Evolutionary conservation across 2,329 filamentous ascomycete genomes (phyloP).

Genomic region (Penicillium sp.): DNA sequence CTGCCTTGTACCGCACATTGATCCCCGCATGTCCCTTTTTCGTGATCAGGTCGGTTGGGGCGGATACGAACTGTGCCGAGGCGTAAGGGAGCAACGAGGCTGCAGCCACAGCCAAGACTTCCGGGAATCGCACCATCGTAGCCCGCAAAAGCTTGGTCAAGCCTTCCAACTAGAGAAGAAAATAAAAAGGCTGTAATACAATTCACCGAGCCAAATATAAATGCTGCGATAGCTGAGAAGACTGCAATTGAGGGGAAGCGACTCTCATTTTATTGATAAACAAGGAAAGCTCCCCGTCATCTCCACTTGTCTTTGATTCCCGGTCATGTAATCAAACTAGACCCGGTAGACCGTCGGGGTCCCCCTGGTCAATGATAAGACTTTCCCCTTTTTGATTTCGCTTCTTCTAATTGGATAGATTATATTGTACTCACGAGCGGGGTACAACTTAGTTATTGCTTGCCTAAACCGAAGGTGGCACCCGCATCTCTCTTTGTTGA

Average conservation of each 20-base stretch:
- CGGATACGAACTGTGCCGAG: slow-evolving; percentile 22
- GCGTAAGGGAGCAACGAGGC: slow-evolving; percentile 11
- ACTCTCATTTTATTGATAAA: neutral
- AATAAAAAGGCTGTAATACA: neutral
- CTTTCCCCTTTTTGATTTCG: neutral
- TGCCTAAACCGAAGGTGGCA: neutral
- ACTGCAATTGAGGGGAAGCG: neutral
- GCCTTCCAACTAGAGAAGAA: neutral
- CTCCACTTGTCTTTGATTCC: slow-evolving; percentile 5
- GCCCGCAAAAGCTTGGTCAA: neutral
- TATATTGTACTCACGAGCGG: neutral
- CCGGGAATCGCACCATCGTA: slow-evolving; percentile 14
- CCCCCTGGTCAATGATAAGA: slow-evolving; percentile 4
- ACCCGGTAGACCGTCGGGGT: neutral
- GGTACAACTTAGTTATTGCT: neutral
- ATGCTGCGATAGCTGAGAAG: neutral
- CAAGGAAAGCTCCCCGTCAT: slow-evolving; percentile 1
- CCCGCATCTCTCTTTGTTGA: neutral
- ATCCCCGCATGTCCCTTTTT: slow-evolving; percentile 24
- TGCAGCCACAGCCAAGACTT: neutral
- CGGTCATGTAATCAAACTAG: neutral
- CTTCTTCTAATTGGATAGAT: slow-evolving; percentile 4
- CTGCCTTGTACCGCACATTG: slow-evolving; percentile 26
- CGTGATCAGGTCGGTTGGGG: slow-evolving; percentile 22
- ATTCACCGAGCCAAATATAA: no score